Base-by-base conservation (phyloP, 768 basidiomycete genomes). In the Pleurotus pulmonarius region DNA sequence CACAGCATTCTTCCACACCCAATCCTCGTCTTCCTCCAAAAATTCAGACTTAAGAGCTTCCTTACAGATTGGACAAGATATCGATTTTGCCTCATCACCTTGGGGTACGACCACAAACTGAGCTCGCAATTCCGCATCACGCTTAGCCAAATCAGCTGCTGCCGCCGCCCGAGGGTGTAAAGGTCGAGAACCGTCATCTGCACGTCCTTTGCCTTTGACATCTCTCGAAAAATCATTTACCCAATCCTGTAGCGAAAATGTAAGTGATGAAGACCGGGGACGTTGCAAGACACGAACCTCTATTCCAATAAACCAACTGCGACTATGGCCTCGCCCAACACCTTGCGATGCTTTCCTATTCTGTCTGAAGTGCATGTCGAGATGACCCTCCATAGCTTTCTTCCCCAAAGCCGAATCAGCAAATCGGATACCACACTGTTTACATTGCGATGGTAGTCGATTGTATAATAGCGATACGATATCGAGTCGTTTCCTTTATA, bases 1-100 rank as follows among this genome's bases (percentile, higher is more conserved):
- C 16, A 92, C 78, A 0, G 95, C 93, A 66, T 99, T 96, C 67
- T 82, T 84, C 94, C 94, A 99, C 11, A 97, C 89, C 95, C 95
- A 98, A 59, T 97, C 96, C 74, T 98, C 96, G 59, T 95, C 94
- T 47, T 97, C 95, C 67, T 98, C 94, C 56, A 87, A 71, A 68
- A 91, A 98, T 75, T 97, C 96, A 61, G 87, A 84, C 76, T 92
- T 91, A 70, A 98, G 79, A 56, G 70, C 71, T 71, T 99, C 96
- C 77, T 96, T 97, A 83, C 97, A 99, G 63, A 99, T 91, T 22
- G 94, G 94, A 78, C 96, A 99, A 60, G 88, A 84, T 63, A 92
- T 73, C 22, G 82, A 75, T 65, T 87, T 88, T 55, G 92, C 90
- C 67, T 94, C 93, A 72, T 90, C 88, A 61, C 89, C 90, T 39